phyloP scores from a whole-genome alignment of 2,329 filamentous ascomycete species.

The Raffaelea ambrosiae region DNA sequence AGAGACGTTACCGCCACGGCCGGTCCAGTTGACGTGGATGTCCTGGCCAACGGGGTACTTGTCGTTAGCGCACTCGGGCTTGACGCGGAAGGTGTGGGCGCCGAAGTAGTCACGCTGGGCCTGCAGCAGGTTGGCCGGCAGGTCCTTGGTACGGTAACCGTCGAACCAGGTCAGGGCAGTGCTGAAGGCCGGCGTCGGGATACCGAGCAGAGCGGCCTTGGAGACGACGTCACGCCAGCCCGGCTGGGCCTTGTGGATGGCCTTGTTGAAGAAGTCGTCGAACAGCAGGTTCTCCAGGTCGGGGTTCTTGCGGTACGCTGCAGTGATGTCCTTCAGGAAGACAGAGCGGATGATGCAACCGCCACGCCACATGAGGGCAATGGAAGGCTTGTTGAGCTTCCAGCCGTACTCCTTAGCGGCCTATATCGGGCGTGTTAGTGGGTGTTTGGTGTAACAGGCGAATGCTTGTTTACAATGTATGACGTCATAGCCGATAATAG shows the following conservation, averaged over 20 bases:
- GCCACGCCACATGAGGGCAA: conserved; percentile 99
- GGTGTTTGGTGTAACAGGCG: too few species aligned
- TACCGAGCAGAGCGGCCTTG: conserved; percentile 88
- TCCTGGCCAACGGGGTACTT: conserved; percentile 81
- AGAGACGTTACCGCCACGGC: conserved; percentile 92
- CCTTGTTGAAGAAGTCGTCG: conserved; percentile 99
- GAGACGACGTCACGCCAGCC: conserved; percentile 88
- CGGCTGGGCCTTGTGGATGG: conserved; percentile 90
- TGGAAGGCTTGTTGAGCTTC: conserved; percentile 99
- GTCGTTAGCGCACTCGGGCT: conserved; percentile 66
- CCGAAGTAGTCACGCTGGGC: conserved; percentile 99
- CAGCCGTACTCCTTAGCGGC: conserved; percentile 92
- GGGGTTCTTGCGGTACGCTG: conserved; percentile 87
- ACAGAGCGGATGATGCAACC: conserved; percentile 99
- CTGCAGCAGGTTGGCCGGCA: conserved; percentile 96
- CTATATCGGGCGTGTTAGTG: too few species aligned
- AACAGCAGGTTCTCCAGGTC: conserved; percentile 97
- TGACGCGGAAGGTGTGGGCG: conserved; percentile 82
- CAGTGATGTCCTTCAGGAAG: conserved; percentile 99
- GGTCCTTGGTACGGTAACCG: conserved; percentile 92
- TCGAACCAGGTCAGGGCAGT: conserved; percentile 98
- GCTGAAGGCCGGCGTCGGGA: conserved; percentile 92
- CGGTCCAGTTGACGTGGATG: conserved; percentile 99
- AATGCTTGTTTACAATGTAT: too few species aligned
- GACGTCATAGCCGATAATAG: background rate